These are phyloP conservation scores for Penicillium freii DNA, from an alignment of 2,329 filamentous ascomycete species.

Conservation along the genomic window DNA sequence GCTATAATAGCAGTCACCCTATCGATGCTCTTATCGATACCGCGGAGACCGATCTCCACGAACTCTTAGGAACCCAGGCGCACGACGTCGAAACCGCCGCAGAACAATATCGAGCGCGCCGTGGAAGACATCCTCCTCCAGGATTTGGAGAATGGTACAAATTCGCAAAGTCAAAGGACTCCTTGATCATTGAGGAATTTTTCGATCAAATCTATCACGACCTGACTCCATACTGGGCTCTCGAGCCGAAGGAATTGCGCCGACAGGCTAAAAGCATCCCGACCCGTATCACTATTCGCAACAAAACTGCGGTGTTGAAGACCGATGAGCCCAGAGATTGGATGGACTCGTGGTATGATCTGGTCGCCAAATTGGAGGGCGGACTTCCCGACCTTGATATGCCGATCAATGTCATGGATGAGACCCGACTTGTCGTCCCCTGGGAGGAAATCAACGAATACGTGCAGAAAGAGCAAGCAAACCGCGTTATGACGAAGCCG, in stretches of 20 bases:
- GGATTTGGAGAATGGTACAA: conserved; percentile 50
- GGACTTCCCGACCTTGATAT: conserved; percentile 49
- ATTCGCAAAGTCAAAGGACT: conserved; percentile 44
- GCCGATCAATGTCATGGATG: conserved; percentile 51
- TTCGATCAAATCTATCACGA: conserved; percentile 54
- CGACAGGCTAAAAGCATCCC: conserved; percentile 40
- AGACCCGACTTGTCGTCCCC: conserved; percentile 48
- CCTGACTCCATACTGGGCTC: conserved; percentile 50
- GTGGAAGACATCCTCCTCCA: conserved; percentile 52
- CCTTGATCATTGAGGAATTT: conserved; percentile 50
- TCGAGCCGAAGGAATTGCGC: conserved; percentile 43
- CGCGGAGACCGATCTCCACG: conserved; percentile 15
- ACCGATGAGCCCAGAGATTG: conserved; percentile 33
- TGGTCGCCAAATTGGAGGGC: conserved; percentile 39
- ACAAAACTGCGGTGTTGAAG: conserved; percentile 37
- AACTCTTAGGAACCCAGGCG: conserved; percentile 31
- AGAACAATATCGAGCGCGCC: conserved; percentile 42
- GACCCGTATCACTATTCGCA: conserved; percentile 42
- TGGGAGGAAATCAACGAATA: conserved; percentile 47
- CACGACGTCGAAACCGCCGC: conserved; percentile 40
- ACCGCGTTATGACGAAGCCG: conserved; percentile 10
- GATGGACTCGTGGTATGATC: conserved; percentile 43
- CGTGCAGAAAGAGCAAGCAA: conserved; percentile 31
- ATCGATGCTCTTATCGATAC: conserved; percentile 20
- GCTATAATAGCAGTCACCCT: conserved; percentile 10